Evolutionary conservation across 805 yeast genomes (phyloP), one percentile per base, ranked within the genome.

Genomic region (Scheffersomyces lignosus): DNA sequence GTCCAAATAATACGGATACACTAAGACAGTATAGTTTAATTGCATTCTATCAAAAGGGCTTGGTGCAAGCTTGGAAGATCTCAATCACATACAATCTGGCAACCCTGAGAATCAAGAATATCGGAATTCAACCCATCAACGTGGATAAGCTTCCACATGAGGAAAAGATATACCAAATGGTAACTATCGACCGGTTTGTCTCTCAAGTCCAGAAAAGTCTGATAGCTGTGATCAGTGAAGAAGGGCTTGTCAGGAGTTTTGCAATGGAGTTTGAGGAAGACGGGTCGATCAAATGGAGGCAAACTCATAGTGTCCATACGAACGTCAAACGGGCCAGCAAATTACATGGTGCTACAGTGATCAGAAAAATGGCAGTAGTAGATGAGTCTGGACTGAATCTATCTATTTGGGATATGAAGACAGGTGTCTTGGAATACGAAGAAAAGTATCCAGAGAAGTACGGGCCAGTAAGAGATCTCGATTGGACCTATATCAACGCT

Each of bases 361-460:
- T 83, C 7, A 77, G 80, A 34, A 87, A 86, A 47, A 61, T 88
- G 29, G 96, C 95, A 2, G 70, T 88, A 23, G 81, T 84, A n/a
- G 82, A 78, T 55, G 68, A 68, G 13, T 39, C 65, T 1, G 76
- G 78, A 4, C 61, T 61, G 27, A 62, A 64, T 27, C 58, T 91
- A 28, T 66, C 82, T 0, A 77, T 90, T n/a, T 91, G 96, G 95
- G 95, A 89, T 57, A 66, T 82, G 25, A 72, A 71, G 30, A 69
- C 81, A 20, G 77, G 81, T 3, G 78, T 85, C 1, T 60, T 87
- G 36, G 96, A 86, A 53, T 84, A 77, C 48, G 69, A 66, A 29
- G 80, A 78, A 45, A 38, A 44, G 2, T 75, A 68, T 41, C 54
- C 59, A 1, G 45, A 44, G 4, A 53, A 47, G 3, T 34, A 48